Conservation (phyloP, 2,329 filamentous ascomycete species). For the Calonectria hongkongensis region DNA sequence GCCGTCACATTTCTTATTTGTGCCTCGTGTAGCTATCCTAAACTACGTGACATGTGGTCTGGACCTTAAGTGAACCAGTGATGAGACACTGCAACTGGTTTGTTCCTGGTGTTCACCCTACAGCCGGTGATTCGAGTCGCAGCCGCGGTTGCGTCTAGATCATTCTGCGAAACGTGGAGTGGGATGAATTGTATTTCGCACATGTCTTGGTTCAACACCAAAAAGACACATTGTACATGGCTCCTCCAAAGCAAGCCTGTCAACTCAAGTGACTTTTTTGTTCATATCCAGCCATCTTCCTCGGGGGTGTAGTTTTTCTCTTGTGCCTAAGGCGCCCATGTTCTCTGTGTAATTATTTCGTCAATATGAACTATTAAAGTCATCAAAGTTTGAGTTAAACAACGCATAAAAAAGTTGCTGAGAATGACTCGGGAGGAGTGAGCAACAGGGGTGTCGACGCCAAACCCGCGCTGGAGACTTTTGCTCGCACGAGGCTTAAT, state of each 20-base stretch:
- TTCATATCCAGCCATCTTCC: neutral
- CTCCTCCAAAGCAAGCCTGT: neutral
- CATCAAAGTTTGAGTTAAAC: constrained; percentile 1
- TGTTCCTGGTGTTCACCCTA: neutral
- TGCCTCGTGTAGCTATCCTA: too few species aligned
- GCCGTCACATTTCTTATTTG: neutral
- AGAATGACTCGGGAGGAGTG: neutral
- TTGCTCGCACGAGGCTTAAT: neutral
- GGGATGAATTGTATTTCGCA: too few species aligned
- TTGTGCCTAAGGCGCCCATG: neutral
- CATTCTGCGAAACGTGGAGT: neutral
- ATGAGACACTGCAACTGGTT: neutral
- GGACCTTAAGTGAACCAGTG: neutral
- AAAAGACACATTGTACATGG: neutral
- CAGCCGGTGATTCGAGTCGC: neutral
- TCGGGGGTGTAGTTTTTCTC: neutral
- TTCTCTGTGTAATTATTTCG: neutral
- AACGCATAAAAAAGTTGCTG: neutral
- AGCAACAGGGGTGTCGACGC: neutral
- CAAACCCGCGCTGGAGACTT: neutral
- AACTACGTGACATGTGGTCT: neutral
- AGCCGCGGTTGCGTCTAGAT: neutral
- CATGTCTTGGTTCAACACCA: neutral
- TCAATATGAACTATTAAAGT: neutral
- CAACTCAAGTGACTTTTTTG: too few species aligned